Percentiles rank a stretch among this genome's conserved stretches.
Evolutionary conservation across 2,329 filamentous ascomycete species (phyloP).

Genomic region (Tolypocladium paradoxum): DNA sequence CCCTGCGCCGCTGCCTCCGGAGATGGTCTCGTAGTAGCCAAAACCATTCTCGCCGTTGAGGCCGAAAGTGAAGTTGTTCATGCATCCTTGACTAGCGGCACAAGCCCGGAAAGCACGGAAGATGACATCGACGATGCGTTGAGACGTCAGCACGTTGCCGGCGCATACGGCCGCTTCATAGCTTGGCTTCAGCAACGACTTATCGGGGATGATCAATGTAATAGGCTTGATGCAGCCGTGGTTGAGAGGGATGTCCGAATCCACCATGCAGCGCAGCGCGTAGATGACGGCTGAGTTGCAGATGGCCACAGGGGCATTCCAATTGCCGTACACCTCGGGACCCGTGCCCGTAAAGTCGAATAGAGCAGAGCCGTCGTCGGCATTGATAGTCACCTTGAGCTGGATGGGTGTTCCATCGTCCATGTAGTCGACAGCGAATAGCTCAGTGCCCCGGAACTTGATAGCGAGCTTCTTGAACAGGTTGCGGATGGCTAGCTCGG

Average conservation of each 20-base stretch:
- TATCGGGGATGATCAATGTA: constrained; percentile 59
- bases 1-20: constrained; percentile 65
- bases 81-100: constrained; percentile 69
- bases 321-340: constrained; percentile 19
- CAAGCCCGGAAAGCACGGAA: constrained; percentile 70
- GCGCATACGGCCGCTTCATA: constrained; percentile 72
- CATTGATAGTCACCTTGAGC: constrained; percentile 64
- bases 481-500: constrained; percentile 54
- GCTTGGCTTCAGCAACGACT: constrained; percentile 63
- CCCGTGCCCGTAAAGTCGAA: constrained; percentile 38
- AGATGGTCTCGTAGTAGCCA: constrained; percentile 81
- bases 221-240: constrained; percentile 75
- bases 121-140: constrained; percentile 75
- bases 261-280: constrained; percentile 69
- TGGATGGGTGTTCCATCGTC: constrained; percentile 75
- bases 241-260: constrained; percentile 74
- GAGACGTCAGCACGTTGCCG: constrained; percentile 70
- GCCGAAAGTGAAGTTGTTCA: constrained; percentile 78
- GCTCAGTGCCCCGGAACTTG: constrained; percentile 5
- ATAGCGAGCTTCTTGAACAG: constrained; percentile 11
- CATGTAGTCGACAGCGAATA: constrained; percentile 49
- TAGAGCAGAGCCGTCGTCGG: constrained; percentile 60
- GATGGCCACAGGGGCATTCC: constrained; percentile 21
- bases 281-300: constrained; percentile 62
- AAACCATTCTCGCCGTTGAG: constrained; percentile 62